A percentile compares a stretch with the other conserved stretches of the same genome.
These are phyloP conservation scores for Leishmania aethiopica DNA, from an alignment of 208 protist genomes.

Conservation along the genomic window DNA sequence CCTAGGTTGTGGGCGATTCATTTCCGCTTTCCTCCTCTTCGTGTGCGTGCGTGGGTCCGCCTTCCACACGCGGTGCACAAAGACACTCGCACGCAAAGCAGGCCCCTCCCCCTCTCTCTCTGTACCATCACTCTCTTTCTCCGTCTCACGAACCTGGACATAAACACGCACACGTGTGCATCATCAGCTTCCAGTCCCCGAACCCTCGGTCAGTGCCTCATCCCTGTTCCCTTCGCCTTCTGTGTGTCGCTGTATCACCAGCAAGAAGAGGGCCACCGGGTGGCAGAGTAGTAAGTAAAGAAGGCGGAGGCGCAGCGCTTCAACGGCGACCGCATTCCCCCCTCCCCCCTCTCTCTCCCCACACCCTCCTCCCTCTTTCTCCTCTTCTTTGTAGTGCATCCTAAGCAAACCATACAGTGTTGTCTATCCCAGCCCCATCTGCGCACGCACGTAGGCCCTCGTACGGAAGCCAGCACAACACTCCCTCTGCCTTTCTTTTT, in stretches of 20 bases:
- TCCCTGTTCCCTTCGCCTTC: neutral
- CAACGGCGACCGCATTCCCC: neutral
- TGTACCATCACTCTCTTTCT: neutral
- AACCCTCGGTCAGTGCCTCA: neutral
- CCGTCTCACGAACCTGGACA: neutral
- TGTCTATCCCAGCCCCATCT: neutral
- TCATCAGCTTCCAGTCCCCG: neutral
- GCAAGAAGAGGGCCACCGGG: neutral
- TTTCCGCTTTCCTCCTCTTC: neutral
- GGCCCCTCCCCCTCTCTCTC: neutral
- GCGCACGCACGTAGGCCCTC: neutral
- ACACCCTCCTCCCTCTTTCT: neutral
- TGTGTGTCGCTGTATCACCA: conserved; percentile 1
- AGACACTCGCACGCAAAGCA: neutral
- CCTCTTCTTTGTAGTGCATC: neutral
- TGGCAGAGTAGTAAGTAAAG: neutral
- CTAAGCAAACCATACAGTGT: neutral
- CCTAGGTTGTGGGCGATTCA: neutral
- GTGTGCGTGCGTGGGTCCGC: neutral
- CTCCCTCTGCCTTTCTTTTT: neutral
- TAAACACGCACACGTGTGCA: neutral
- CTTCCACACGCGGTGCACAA: neutral
- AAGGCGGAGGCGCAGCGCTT: no score
- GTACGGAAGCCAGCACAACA: neutral
- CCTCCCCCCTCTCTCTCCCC: neutral